These are phyloP conservation scores for Sparassis latifolia DNA, from an alignment of 1,284 basidiomycete species.

Conservation along the genomic window DNA sequence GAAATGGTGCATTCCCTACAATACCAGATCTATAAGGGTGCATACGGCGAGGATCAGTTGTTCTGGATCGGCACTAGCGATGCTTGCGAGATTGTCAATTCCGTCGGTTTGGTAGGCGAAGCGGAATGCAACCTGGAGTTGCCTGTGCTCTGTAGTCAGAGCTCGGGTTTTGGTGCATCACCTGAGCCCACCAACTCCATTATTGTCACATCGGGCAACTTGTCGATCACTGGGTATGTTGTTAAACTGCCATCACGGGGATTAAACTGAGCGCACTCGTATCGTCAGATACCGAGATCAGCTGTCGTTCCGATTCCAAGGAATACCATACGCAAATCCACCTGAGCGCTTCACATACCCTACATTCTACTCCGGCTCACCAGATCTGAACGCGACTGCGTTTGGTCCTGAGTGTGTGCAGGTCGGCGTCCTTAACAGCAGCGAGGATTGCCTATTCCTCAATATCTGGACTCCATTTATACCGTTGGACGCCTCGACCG, in stretches of 20 bases:
- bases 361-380: slow-evolving; percentile 20
- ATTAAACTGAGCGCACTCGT: not conserved
- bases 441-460: slow-evolving; percentile 36
- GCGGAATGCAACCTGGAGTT: slow-evolving; percentile 16
- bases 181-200: slow-evolving; percentile 15
- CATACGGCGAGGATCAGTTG: slow-evolving; percentile 14
- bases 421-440: slow-evolving; percentile 16
- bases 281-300: slow-evolving; percentile 27
- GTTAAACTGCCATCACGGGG: not conserved
- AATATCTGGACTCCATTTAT: slow-evolving; percentile 39
- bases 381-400: slow-evolving; percentile 24
- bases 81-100: slow-evolving; percentile 19
- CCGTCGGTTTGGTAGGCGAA: slow-evolving; percentile 14
- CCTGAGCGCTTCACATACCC: slow-evolving; percentile 28
- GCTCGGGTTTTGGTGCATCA: slow-evolving; percentile 14
- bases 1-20: slow-evolving; percentile 20
- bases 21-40: slow-evolving; percentile 19
- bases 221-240: slow-evolving; percentile 19
- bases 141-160: slow-evolving; percentile 25
- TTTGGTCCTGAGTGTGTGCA: slow-evolving; percentile 27
- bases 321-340: slow-evolving; percentile 29
- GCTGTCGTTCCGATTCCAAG: slow-evolving; percentile 29
- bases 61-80: slow-evolving; percentile 22
- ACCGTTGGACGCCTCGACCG: slow-evolving; percentile 14
- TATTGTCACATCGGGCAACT: slow-evolving; percentile 16